Evolutionary conservation across 306 rosid genomes (phyloP).

Genomic region (Cucumis melo): DNA sequence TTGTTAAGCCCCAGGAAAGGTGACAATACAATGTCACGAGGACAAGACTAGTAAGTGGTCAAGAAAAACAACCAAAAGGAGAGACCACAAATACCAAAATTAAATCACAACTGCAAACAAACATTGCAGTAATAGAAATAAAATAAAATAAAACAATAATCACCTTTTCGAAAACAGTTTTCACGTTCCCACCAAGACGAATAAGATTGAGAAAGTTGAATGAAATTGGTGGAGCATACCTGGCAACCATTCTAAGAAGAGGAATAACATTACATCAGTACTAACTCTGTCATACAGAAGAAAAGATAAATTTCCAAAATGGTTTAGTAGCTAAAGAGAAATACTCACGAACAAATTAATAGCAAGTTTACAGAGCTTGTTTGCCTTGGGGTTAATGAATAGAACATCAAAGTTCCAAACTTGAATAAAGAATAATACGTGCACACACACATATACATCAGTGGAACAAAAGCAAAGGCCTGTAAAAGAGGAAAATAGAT

Average conservation of each 20-base stretch:
- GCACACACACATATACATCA: constrained; percentile 97
- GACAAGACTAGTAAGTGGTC: background rate
- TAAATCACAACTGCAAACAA: background rate
- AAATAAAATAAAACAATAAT: background rate
- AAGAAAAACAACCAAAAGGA: background rate
- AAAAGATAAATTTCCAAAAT: background rate
- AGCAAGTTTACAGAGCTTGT: constrained; percentile 93
- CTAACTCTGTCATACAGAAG: background rate
- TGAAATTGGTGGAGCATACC: constrained; percentile 96
- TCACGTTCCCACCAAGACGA: constrained; percentile 33
- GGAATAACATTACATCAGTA: background rate
- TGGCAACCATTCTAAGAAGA: constrained; percentile 80
- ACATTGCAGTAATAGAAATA: background rate
- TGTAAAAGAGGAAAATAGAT: constrained; percentile 28
- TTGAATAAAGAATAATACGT: constrained; percentile 93
- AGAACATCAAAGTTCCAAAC: constrained; percentile 79
- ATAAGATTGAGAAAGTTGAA: constrained; percentile 94
- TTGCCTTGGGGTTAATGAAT: constrained; percentile 88
- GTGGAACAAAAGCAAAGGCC: constrained; percentile 86
- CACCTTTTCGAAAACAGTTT: constrained; percentile 84
- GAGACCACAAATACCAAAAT: background rate
- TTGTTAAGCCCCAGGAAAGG: background rate
- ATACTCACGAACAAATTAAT: constrained; percentile 97
- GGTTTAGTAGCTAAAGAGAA: background rate
- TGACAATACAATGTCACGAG: background rate